These are phyloP conservation scores for Camelina laxa DNA, from an alignment of 345 rosid species.

Conservation along the genomic window DNA sequence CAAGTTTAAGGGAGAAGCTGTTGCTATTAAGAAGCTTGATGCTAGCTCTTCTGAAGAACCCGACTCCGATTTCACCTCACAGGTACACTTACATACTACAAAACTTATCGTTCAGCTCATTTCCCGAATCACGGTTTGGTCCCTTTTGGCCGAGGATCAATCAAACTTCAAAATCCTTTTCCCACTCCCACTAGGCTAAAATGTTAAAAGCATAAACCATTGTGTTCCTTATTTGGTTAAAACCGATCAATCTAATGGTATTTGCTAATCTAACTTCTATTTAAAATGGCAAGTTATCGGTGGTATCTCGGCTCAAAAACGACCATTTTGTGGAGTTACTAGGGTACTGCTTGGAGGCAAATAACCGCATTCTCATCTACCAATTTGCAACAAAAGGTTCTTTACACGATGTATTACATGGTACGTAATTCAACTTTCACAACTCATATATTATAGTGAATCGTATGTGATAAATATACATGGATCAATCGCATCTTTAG, in stretches of 20 bases:
- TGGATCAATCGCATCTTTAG: slow-evolving; percentile 43
- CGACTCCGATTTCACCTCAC: slow-evolving; percentile 81
- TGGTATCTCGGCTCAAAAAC: slow-evolving; percentile 84
- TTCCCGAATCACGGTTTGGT: neutral
- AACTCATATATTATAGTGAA: neutral
- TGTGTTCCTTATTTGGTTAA: neutral
- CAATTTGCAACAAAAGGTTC: slow-evolving; percentile 85
- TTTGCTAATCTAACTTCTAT: slow-evolving; percentile 4
- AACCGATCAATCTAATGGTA: neutral
- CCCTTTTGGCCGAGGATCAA: neutral
- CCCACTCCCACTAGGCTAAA: neutral
- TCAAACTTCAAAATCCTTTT: neutral
- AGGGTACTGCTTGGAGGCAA: slow-evolving; percentile 83
- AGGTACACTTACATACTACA: slow-evolving; percentile 50
- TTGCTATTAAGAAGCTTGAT: slow-evolving; percentile 91
- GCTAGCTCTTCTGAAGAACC: slow-evolving; percentile 77
- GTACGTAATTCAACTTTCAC: slow-evolving; percentile 42
- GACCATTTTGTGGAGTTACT: slow-evolving; percentile 83
- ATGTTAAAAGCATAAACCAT: neutral
- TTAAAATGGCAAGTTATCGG: slow-evolving; percentile 62
- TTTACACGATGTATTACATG: slow-evolving; percentile 91
- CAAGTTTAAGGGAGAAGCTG: slow-evolving; percentile 56
- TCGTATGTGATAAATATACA: neutral
- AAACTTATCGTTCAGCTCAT: neutral
- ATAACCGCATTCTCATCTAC: slow-evolving; percentile 76